Conservation (phyloP, 148 eudicot genomes). For the Vaccinium corymbosum region DNA sequence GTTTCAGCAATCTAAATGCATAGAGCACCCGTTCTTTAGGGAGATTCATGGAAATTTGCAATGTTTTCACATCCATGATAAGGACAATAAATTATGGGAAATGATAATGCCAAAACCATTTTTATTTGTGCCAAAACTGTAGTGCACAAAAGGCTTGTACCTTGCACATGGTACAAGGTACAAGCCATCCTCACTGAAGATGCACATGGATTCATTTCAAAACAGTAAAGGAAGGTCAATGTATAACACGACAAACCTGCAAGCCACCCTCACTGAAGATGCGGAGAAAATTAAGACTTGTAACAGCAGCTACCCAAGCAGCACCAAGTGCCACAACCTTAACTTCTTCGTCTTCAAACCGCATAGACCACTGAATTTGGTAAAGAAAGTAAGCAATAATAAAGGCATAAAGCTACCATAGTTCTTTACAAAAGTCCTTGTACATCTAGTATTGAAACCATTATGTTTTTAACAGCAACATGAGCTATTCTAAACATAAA, state of each 20-base stretch:
- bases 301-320: constrained; percentile 91
- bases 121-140: no score
- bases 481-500: not conserved
- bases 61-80: not conserved
- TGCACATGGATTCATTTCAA: not conserved
- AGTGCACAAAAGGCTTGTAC: no score
- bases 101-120: no score
- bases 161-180: no score
- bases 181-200: no score
- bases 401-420: not conserved
- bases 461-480: not conserved
- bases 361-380: constrained; percentile 85
- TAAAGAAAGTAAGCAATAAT: constrained; percentile 24
- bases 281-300: constrained; percentile 82
- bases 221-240: not conserved
- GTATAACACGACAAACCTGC: constrained; percentile 54
- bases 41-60: not conserved
- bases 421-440: constrained; percentile 1
- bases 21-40: not conserved
- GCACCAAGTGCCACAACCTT: constrained; percentile 84
- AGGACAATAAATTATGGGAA: not conserved
- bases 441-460: not conserved
- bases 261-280: constrained; percentile 87
- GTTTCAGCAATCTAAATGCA: not conserved
- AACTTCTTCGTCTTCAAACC: constrained; percentile 96